phyloP scores from a whole-genome alignment of 1,284 basidiomycete species.

The Ganoderma boninense region DNA sequence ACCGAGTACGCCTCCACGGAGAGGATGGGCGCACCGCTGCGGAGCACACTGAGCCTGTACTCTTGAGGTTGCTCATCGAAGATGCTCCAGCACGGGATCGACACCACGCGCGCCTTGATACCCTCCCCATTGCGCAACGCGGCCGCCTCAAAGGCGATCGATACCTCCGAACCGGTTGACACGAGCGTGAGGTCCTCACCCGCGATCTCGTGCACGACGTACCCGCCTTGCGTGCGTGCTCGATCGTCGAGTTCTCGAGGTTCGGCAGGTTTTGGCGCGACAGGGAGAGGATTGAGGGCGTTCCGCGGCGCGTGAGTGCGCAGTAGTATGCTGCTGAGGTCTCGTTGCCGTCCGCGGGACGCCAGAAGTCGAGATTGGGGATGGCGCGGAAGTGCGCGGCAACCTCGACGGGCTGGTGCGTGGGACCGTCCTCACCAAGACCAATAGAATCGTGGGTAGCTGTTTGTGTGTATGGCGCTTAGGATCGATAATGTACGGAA shows the following conservation, averaged over 20 bases:
- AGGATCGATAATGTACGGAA: not conserved
- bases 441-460: conserved; percentile 92
- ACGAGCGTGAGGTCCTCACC: conserved; percentile 88
- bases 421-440: conserved; percentile 95
- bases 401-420: conserved; percentile 95
- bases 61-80: conserved; percentile 87
- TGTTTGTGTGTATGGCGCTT: conserved; percentile 38
- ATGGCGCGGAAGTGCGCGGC: conserved; percentile 87
- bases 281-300: conserved; percentile 89
- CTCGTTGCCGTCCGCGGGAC: conserved; percentile 95
- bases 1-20: conserved; percentile 88
- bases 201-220: conserved; percentile 85
- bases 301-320: conserved; percentile 76
- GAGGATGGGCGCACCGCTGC: conserved; percentile 89
- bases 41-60: conserved; percentile 87
- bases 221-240: conserved; percentile 86
- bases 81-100: conserved; percentile 89
- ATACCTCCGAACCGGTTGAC: conserved; percentile 89
- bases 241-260: conserved; percentile 88
- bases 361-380: conserved; percentile 93
- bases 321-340: conserved; percentile 90
- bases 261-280: conserved; percentile 95
- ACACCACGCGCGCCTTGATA: conserved; percentile 86
- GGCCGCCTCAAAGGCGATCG: conserved; percentile 88
- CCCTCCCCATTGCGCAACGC: conserved; percentile 79